Conservation (phyloP, 176 grass and related monocot species). For the bread wheat (Triticum aestivum) region DNA sequence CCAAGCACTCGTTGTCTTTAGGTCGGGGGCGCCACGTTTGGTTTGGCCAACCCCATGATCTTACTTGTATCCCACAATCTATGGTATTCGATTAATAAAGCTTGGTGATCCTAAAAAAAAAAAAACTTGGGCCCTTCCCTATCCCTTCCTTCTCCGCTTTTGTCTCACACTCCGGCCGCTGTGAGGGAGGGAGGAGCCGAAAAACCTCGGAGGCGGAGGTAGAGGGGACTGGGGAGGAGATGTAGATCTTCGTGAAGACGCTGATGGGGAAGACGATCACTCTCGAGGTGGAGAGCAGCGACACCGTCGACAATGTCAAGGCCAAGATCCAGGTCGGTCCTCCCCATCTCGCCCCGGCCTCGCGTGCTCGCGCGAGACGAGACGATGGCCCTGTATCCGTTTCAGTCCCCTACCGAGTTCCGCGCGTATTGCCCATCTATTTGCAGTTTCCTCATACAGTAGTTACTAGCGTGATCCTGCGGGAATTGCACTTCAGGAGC, state of each 20-base stretch:
- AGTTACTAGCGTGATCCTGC: background rate
- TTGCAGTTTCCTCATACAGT: background rate
- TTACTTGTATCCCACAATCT: too few species aligned
- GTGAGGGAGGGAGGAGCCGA: too few species aligned
- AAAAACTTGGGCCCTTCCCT: too few species aligned
- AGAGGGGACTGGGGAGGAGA: background rate
- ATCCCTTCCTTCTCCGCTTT: too few species aligned
- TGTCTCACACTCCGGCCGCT: too few species aligned
- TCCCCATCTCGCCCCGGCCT: background rate
- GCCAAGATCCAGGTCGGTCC: conserved; percentile 65
- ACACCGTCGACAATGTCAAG: conserved; percentile 71
- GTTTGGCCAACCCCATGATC: too few species aligned
- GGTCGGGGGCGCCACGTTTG: too few species aligned
- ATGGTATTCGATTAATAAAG: too few species aligned
- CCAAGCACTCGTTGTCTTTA: too few species aligned
- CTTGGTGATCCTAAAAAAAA: too few species aligned
- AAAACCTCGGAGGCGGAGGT: too few species aligned
- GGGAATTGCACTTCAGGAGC: background rate
- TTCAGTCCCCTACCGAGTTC: background rate
- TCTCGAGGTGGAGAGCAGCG: conserved; percentile 73
- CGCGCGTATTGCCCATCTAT: background rate
- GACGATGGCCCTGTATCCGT: background rate
- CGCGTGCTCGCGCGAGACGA: background rate
- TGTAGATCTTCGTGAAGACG: conserved; percentile 51
- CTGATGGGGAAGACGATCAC: conserved; percentile 45